These are phyloP conservation scores for Poronia punctata DNA, from an alignment of 495 filamentous ascomycete genomes.

Conservation along the genomic window DNA sequence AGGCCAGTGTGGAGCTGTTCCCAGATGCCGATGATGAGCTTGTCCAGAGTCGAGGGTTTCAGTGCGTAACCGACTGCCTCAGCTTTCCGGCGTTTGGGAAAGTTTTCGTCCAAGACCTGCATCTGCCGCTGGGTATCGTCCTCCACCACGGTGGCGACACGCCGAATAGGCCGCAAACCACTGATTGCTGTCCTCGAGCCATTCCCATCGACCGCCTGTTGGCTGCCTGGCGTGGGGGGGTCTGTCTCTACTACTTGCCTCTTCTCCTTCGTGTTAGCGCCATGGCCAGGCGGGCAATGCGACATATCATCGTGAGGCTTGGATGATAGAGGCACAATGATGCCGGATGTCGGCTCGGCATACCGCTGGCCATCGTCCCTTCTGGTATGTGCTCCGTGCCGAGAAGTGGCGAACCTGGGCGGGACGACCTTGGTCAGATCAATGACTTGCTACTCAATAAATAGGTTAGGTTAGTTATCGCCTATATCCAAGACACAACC, in stretches of 20 bases:
- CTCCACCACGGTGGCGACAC: slow-evolving; percentile 1
- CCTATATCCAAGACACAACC: no score
- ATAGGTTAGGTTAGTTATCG: not conserved
- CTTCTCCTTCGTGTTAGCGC: not conserved
- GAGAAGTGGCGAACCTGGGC: not conserved
- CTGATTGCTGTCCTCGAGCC: slow-evolving; percentile 6
- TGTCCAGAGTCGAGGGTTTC: slow-evolving; percentile 8
- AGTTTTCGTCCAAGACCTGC: slow-evolving; percentile 5
- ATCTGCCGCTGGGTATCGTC: slow-evolving; percentile 10
- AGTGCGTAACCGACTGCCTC: slow-evolving; percentile 6
- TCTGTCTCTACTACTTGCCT: not conserved
- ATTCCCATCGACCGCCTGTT: not conserved
- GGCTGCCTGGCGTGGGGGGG: not conserved
- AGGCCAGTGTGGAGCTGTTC: slow-evolving; percentile 5
- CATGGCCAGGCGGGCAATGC: not conserved
- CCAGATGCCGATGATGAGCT: slow-evolving; percentile 9
- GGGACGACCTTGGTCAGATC: not conserved
- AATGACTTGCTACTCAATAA: slow-evolving; percentile 2
- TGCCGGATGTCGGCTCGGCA: not conserved
- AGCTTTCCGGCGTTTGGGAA: slow-evolving; percentile 6
- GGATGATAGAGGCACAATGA: slow-evolving; percentile 2
- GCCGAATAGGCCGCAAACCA: slow-evolving; percentile 2
- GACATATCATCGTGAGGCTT: not conserved
- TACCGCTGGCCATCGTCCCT: not conserved
- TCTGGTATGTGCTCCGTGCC: not conserved